These are phyloP conservation scores for Aspergillus novoparasiticus DNA, from an alignment of 2,329 filamentous ascomycete species.

Conservation along the genomic window DNA sequence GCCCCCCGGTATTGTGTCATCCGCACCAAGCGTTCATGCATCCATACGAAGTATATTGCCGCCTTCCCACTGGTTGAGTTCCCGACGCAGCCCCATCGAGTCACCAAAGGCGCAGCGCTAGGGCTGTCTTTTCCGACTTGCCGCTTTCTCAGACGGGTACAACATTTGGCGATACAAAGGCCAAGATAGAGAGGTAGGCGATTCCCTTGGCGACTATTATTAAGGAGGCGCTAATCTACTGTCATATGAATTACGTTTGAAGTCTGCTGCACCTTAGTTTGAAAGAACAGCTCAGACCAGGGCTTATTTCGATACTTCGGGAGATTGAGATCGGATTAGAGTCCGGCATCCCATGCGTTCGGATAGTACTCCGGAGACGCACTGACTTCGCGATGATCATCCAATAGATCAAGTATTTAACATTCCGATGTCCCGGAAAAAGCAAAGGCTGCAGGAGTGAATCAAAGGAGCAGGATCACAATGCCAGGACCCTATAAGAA, in stretches of 20 bases:
- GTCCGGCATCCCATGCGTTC: neutral
- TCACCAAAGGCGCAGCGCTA: neutral
- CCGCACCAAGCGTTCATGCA: neutral
- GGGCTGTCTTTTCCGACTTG: neutral
- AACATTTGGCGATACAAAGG: neutral
- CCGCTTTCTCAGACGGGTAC: neutral
- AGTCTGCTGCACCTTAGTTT: neutral
- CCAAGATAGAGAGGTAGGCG: no score
- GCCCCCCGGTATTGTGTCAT: constrained; percentile 3
- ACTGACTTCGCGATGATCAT: neutral
- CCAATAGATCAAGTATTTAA: neutral
- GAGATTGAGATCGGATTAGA: neutral
- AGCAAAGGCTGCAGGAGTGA: neutral
- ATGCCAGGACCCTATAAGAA: neutral
- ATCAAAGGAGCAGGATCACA: neutral
- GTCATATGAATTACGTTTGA: neutral
- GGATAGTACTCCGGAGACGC: neutral
- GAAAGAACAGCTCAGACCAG: neutral
- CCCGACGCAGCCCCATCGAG: neutral
- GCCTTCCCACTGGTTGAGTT: neutral
- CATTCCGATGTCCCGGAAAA: neutral
- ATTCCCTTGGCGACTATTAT: neutral
- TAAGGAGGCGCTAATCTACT: neutral
- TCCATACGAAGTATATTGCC: neutral
- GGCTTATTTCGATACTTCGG: neutral